Base-by-base conservation (phyloP, 129 eudicot species). In the Flaveria ramosissima region DNA sequence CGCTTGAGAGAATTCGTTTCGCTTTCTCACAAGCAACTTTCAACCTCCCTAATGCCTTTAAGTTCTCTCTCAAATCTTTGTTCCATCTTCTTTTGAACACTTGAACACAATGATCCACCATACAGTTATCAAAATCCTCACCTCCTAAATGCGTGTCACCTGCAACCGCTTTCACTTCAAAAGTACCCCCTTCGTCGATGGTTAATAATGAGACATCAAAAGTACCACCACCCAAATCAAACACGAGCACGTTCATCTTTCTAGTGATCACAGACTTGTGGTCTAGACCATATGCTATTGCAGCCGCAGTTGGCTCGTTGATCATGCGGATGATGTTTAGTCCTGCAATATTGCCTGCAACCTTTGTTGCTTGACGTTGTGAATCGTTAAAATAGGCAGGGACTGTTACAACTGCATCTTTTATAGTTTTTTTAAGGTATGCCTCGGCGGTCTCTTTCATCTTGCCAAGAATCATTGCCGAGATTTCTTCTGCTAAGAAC, bases 141-240 rank as follows among this genome's bases (percentile, higher is more conserved):
- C 41, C 41, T 36, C 41, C 41, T 36, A 36, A 36, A 36, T 36
- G 41, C 5, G 65, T 59, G 65, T 59, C 65, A 59, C 65, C 65
- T 1, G 36, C 65, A 59, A 59, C 65, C 4, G 65, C 39, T 23
- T 21, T 21, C 65, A 59, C 65, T 59, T 59, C 13, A 59, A 59
- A 59, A 59, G 16, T 10, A 59, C 65, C 65, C 9, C 2, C 24
- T 59, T 59, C 36, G 13, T 59, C 65, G 3, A 59, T 23, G 12
- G 65, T 59, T 9, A 59, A 59, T 11, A 59, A 0, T 0, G 65
- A 59, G 0, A 59, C 65, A 59, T 59, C 65, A 59, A 59, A 59
- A 61, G 67, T 61, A 61, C 67, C 67, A 26, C 67, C 67, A 61
- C 67, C 67, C 17, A 61, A 24, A 30, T 61, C 67, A 61, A 61